A percentile compares a stretch with the other conserved stretches of the same genome.
These are phyloP conservation scores for Tolypocladium tundrense DNA, from an alignment of 2,329 filamentous ascomycete species.

Conservation along the genomic window DNA sequence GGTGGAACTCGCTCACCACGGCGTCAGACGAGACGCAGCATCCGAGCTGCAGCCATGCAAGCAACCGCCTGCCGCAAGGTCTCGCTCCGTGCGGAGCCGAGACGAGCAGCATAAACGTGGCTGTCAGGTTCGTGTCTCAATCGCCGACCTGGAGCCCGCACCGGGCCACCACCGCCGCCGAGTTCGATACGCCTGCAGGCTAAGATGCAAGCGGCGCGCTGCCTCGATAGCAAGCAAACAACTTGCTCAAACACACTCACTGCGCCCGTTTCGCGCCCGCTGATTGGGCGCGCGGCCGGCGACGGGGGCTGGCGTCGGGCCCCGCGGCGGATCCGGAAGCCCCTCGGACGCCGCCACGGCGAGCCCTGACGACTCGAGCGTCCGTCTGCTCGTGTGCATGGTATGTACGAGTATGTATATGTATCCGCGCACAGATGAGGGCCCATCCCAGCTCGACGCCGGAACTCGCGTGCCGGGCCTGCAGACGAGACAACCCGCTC, in stretches of 20 bases:
- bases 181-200: neutral
- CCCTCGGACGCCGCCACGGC: neutral
- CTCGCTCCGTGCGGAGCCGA: neutral
- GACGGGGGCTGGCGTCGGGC: neutral
- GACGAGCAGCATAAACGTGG: neutral
- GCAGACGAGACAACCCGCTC: neutral
- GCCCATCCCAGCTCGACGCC: too few species aligned
- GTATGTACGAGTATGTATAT: too few species aligned
- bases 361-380: too few species aligned
- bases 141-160: neutral
- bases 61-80: neutral
- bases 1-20: neutral
- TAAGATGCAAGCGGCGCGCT: neutral
- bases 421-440: too few species aligned
- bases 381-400: too few species aligned
- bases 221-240: constrained; percentile 3
- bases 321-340: neutral
- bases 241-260: constrained; percentile 30
- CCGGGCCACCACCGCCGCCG: too few species aligned
- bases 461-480: neutral
- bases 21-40: neutral
- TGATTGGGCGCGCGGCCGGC: constrained; percentile 6
- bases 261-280: neutral
- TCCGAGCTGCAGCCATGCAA: neutral
- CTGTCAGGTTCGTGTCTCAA: neutral